Base-by-base conservation (phyloP, 2,329 filamentous ascomycete genomes). In the Aspergillus hiratsukae region DNA sequence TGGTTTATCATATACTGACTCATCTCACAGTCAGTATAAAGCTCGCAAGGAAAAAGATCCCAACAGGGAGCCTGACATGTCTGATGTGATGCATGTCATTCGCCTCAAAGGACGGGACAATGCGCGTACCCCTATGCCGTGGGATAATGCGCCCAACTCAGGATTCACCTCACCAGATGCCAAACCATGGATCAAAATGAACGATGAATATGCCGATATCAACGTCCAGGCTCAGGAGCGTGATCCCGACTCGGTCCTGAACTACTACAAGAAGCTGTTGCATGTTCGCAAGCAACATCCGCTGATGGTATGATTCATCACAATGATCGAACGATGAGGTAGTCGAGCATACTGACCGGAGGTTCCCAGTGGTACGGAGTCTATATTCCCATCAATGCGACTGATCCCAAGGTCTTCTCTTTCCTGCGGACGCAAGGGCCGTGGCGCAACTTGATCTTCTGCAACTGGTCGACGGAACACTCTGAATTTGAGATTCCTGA, bases 81-180 rank as follows among this genome's bases (percentile, higher is more conserved):
- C 54, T 6, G 55, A 59, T 19, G 57, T 57, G 11, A 61, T 61
- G 59, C 4, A 59, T 31, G 50, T 53, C 28, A 59, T 61, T 50
- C 52, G 49, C 23, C 48, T 58, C 27, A 62, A 63, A 49, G 54
- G 59, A 25, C 77, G 86, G 31, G 87, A 89, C 66, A 83, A 89
- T 66, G 80, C 85, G 7, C 79, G 87, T 27, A 81, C 83, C 4
- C 87, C 87, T 0, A 83, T 90, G 73, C 83, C 87, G 61, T 90
- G 87, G 87, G 78, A 78, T 53, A 76, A 70, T 0, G 72, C 72
- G 0, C 67, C 75, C 1, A 78, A 85, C 59, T 84, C 82, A 1
- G 87, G 87, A 1, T 89, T 89, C 73, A 86, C 83, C 21, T 51
- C 48, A 3, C 51, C 56, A 17, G 45, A 49, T 8, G 54, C 48